Percentiles rank a stretch among this genome's conserved stretches.
Conservation (phyloP, 2,329 filamentous ascomycete species). For the Xylaria sp. region DNA sequence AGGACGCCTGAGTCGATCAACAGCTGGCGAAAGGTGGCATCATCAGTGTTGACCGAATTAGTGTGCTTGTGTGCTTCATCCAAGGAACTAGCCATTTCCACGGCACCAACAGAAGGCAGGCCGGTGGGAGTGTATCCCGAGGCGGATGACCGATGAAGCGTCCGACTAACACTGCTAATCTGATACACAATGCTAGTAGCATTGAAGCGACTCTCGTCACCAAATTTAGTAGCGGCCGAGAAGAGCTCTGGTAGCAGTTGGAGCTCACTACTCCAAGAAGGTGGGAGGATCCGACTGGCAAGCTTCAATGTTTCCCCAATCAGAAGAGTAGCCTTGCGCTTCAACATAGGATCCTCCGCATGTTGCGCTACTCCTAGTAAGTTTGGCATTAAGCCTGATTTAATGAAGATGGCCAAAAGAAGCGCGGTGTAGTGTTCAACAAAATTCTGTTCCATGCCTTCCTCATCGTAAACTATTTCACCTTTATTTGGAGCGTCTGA, state of each 20-base stretch:
- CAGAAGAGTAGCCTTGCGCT: constrained; percentile 88
- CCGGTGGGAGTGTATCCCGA: constrained; percentile 55
- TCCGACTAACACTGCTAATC: constrained; percentile 96
- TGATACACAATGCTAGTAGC: constrained; percentile 95
- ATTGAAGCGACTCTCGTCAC: constrained; percentile 77
- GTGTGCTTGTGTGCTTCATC: constrained; percentile 68
- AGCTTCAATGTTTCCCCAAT: constrained; percentile 93
- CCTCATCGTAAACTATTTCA: constrained; percentile 69
- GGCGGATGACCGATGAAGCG: constrained; percentile 81
- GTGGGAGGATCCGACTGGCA: constrained; percentile 84
- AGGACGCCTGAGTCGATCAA: constrained; percentile 85
- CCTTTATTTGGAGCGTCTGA: constrained; percentile 62
- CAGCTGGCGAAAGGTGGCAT: constrained; percentile 72
- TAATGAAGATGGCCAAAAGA: constrained; percentile 85
- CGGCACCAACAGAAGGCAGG: constrained; percentile 57
- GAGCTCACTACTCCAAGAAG: constrained; percentile 82
- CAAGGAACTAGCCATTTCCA: constrained; percentile 60
- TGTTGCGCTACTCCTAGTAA: constrained; percentile 74
- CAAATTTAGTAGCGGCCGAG: constrained; percentile 77
- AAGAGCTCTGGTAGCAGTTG: constrained; percentile 91
- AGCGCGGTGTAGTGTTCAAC: constrained; percentile 95
- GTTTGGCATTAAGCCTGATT: constrained; percentile 76
- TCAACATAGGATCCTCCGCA: constrained; percentile 74
- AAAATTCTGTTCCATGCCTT: constrained; percentile 80
- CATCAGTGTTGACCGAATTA: constrained; percentile 64